These are phyloP conservation scores for Thielaviopsis ethacetica DNA, from an alignment of 2,329 filamentous ascomycete genomes.

Conservation along the genomic window DNA sequence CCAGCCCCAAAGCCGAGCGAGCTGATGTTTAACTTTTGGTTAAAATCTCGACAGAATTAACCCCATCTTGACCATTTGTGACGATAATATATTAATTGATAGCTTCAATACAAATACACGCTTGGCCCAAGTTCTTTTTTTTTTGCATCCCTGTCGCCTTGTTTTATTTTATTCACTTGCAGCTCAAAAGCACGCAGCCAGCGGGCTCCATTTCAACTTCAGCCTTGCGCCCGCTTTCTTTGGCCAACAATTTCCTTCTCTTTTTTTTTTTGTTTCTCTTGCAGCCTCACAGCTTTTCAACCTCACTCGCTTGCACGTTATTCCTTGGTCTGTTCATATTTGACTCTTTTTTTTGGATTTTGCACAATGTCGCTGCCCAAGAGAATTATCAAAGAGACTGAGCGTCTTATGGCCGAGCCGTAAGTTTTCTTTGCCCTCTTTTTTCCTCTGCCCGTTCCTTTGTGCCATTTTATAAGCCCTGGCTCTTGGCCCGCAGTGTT, in stretches of 20 bases:
- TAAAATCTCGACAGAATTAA: too few species aligned
- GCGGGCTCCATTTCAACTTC: neutral
- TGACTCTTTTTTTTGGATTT: neutral
- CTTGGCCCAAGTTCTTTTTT: too few species aligned
- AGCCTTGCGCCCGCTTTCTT: neutral
- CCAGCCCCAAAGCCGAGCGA: neutral
- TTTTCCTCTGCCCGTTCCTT: neutral
- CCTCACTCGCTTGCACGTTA: neutral
- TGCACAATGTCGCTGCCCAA: conserved; percentile 63
- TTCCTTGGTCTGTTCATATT: neutral
- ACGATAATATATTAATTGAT: too few species aligned
- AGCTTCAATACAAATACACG: too few species aligned
- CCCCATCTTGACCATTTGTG: too few species aligned
- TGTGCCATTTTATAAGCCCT: neutral
- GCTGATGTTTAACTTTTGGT: too few species aligned
- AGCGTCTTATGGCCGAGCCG: conserved; percentile 93
- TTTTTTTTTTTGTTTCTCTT: neutral
- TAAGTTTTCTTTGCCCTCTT: conserved; percentile 29
- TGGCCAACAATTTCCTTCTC: neutral
- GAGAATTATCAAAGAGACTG: conserved; percentile 96
- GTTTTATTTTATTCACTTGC: neutral
- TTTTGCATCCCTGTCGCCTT: neutral
- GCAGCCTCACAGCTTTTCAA: too few species aligned
- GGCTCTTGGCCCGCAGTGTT: neutral
- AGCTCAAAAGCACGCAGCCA: neutral